Evolutionary conservation across 2,329 filamentous ascomycete species (phyloP).

Genomic region (Teratosphaeriaceae sp.): DNA sequence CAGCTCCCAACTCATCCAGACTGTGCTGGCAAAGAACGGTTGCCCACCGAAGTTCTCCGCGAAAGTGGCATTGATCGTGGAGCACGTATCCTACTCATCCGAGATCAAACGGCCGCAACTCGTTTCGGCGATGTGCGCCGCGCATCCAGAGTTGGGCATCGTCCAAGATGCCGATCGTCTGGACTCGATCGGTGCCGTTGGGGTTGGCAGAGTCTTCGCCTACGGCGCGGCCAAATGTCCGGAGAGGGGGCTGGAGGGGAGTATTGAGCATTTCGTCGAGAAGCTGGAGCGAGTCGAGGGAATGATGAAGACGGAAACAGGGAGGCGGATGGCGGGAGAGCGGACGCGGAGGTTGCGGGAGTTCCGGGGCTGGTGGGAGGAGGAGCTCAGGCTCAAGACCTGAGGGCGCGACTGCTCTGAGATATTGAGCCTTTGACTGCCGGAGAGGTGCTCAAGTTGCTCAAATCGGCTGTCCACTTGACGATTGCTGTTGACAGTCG

Average conservation of each 20-base stretch:
- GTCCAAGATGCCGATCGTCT: conserved; percentile 90
- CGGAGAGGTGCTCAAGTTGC: no score
- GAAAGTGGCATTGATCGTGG: conserved; percentile 65
- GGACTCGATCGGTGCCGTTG: conserved; percentile 85
- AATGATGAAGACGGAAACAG: conserved; percentile 54
- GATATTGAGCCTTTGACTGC: no score
- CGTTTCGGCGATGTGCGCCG: conserved; percentile 55
- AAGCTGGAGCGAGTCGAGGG: conserved; percentile 62
- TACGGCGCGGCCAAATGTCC: conserved; percentile 60
- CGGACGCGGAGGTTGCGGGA: conserved; percentile 43
- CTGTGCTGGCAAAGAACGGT: conserved; percentile 51
- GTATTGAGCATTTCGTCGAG: conserved; percentile 68
- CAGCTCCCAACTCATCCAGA: conserved; percentile 51
- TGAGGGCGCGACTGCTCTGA: no score
- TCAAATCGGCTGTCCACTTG: no score
- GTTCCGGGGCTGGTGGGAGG: conserved; percentile 50
- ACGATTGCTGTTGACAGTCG: no score
- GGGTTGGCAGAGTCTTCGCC: conserved; percentile 70
- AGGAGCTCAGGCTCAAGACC: conserved; percentile 32
- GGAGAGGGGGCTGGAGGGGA: conserved; percentile 51
- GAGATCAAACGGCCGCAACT: conserved; percentile 60
- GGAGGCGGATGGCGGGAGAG: conserved; percentile 43
- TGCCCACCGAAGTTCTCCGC: conserved; percentile 53
- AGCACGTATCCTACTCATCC: conserved; percentile 69
- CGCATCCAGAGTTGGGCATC: conserved; percentile 68